A percentile compares a stretch with the other conserved stretches of the same genome.
These are phyloP conservation scores for Phaffomyces thermotolerans DNA, from an alignment of 805 yeast species.

Conservation along the genomic window DNA sequence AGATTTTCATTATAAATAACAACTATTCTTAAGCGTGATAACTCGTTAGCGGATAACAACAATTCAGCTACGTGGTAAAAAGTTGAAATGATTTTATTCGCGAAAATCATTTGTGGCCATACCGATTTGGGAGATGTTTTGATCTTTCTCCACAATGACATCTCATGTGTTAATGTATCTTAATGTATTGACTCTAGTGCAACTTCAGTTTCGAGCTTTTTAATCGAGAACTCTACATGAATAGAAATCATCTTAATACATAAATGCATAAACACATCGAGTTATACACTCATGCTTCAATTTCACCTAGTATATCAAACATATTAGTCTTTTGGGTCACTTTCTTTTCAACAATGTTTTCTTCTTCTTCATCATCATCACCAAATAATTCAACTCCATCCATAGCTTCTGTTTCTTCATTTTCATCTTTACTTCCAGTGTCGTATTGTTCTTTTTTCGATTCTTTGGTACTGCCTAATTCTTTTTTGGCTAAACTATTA, in stretches of 20 bases:
- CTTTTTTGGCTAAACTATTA: constrained; percentile 38
- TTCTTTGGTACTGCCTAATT: constrained; percentile 6
- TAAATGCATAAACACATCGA: neutral
- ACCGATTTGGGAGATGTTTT: neutral
- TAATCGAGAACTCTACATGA: too few species aligned
- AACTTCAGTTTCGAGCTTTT: too few species aligned
- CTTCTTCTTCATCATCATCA: constrained; percentile 12
- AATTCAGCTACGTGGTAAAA: constrained; percentile 1
- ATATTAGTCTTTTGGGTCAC: constrained; percentile 14
- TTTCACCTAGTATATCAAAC: constrained; percentile 27
- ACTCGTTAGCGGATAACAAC: too few species aligned
- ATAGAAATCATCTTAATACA: too few species aligned
- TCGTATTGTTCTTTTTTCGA: constrained; percentile 9
- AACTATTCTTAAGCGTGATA: neutral
- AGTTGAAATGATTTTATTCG: neutral
- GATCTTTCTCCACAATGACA: too few species aligned
- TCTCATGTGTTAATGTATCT: too few species aligned
- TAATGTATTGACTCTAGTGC: too few species aligned
- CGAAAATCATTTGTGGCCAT: neutral
- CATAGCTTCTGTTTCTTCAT: constrained; percentile 14
- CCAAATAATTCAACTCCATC: constrained; percentile 10
- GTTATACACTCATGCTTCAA: constrained; percentile 20
- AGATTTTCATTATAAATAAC: constrained; percentile 15
- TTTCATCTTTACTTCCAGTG: constrained; percentile 2
- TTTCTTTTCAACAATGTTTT: neutral